phyloP scores from a whole-genome alignment of 2,329 filamentous ascomycete species.

The Paracoccidioides brasiliensis region DNA sequence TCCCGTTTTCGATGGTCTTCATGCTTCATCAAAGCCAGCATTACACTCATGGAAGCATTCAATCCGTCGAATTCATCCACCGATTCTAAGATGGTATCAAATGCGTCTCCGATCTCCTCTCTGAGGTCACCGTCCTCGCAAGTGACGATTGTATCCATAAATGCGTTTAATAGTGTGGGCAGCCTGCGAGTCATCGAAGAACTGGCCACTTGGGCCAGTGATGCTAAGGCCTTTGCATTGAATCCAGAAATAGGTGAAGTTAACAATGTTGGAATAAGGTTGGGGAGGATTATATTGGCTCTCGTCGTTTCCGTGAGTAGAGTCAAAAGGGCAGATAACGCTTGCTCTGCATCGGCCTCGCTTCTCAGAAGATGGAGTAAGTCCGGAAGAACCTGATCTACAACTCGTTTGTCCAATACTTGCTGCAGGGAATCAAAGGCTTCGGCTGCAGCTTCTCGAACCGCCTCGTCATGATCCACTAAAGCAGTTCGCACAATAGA shows the following conservation, averaged over 20 bases:
- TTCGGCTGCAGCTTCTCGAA: slow-evolving; percentile 89
- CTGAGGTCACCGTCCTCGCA: slow-evolving; percentile 61
- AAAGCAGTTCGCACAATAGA: slow-evolving; percentile 86
- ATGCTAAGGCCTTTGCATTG: slow-evolving; percentile 88
- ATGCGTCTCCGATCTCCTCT: slow-evolving; percentile 61
- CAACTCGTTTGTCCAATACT: slow-evolving; percentile 82
- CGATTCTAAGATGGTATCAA: slow-evolving; percentile 80
- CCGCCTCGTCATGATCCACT: slow-evolving; percentile 77
- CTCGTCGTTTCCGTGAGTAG: slow-evolving; percentile 85
- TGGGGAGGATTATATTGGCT: slow-evolving; percentile 92
- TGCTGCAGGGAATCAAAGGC: slow-evolving; percentile 93
- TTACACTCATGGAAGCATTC: slow-evolving; percentile 88
- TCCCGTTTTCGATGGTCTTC: slow-evolving; percentile 80
- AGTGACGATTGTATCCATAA: slow-evolving; percentile 80
- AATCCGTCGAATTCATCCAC: slow-evolving; percentile 94
- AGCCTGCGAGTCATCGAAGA: slow-evolving; percentile 81
- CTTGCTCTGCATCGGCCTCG: slow-evolving; percentile 79
- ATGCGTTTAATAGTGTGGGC: slow-evolving; percentile 77
- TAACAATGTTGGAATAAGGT: slow-evolving; percentile 85
- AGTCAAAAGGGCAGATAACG: slow-evolving; percentile 80
- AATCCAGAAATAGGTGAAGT: slow-evolving; percentile 83
- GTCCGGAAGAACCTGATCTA: slow-evolving; percentile 89
- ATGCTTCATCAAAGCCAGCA: slow-evolving; percentile 77
- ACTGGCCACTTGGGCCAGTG: slow-evolving; percentile 80
- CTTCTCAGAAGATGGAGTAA: slow-evolving; percentile 79